These are phyloP conservation scores for Diutina siamensis DNA, from an alignment of 1,139 yeast genomes.

Conservation along the genomic window DNA sequence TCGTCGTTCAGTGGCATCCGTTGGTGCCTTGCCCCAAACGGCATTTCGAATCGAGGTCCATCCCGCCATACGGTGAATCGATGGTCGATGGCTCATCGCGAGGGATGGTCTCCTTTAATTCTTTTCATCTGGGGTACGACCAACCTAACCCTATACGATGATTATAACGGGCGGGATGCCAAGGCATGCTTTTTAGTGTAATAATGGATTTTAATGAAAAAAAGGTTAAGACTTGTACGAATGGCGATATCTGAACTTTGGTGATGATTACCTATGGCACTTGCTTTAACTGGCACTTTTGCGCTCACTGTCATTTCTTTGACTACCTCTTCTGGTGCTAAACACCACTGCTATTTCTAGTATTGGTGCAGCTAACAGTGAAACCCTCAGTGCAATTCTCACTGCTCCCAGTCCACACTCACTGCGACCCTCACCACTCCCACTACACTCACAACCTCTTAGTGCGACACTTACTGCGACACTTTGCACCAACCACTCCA, in stretches of 20 bases:
- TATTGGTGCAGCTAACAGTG: neutral
- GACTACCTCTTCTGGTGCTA: too few species aligned
- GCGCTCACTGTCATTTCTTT: too few species aligned
- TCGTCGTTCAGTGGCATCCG: neutral
- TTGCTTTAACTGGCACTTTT: too few species aligned
- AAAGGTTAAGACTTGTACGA: neutral
- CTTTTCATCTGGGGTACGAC: too few species aligned
- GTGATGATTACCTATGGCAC: neutral
- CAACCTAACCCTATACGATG: too few species aligned
- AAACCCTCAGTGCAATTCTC: neutral
- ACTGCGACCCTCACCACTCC: neutral
- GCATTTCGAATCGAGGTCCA: neutral
- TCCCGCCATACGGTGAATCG: neutral
- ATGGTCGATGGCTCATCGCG: neutral
- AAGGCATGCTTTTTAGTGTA: neutral
- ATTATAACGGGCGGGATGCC: too few species aligned
- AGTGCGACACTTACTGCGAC: too few species aligned
- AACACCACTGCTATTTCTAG: neutral
- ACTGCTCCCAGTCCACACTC: neutral
- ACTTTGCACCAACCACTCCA: neutral
- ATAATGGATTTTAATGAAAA: neutral
- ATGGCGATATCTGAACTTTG: neutral
- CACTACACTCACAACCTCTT: neutral
- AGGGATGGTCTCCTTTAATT: neutral
- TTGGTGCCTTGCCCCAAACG: conserved; percentile 1